Conservation (phyloP, 2,329 filamentous ascomycete genomes). For the Nigrograna mackinnonii region DNA sequence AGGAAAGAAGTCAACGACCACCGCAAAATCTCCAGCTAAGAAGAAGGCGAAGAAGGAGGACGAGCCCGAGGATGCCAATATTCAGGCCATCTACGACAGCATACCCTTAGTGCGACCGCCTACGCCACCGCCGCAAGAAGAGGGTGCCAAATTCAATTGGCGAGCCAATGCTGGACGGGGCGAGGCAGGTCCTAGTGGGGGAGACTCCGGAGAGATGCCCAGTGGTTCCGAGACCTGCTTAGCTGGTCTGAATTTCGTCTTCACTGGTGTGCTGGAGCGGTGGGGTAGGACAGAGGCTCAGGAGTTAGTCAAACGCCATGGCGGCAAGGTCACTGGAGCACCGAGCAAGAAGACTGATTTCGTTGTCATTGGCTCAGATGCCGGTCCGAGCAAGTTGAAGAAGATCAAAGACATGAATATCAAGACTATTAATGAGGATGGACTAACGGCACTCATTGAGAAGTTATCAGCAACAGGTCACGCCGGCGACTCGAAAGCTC, state of each 20-base stretch:
- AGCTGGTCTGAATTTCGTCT: conserved; percentile 88
- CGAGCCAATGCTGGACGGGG: conserved; percentile 57
- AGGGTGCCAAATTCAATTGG: conserved; percentile 78
- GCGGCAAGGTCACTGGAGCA: conserved; percentile 82
- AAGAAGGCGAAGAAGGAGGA: conserved; percentile 66
- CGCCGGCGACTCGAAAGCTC: conserved; percentile 78
- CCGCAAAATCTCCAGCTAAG: conserved; percentile 56
- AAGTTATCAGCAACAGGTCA: conserved; percentile 77
- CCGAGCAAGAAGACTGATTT: conserved; percentile 95
- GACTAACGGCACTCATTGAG: conserved; percentile 83
- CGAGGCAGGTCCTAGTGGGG: conserved; percentile 65
- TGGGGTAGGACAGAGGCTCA: conserved; percentile 85
- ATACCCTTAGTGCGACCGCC: conserved; percentile 84
- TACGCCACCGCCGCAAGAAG: conserved; percentile 74
- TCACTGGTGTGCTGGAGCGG: conserved; percentile 83
- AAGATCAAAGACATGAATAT: conserved; percentile 81
- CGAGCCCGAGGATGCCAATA: conserved; percentile 67
- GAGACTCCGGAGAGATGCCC: conserved; percentile 70
- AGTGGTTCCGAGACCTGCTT: conserved; percentile 87
- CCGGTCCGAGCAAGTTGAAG: conserved; percentile 87
- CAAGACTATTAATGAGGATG: conserved; percentile 93
- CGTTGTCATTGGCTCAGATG: conserved; percentile 87
- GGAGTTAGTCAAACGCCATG: conserved; percentile 86
- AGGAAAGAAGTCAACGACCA: conserved; percentile 36
- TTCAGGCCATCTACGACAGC: conserved; percentile 84